These are phyloP conservation scores for Arachis hypogaea DNA, from an alignment of 306 rosid genomes.

Conservation along the genomic window DNA sequence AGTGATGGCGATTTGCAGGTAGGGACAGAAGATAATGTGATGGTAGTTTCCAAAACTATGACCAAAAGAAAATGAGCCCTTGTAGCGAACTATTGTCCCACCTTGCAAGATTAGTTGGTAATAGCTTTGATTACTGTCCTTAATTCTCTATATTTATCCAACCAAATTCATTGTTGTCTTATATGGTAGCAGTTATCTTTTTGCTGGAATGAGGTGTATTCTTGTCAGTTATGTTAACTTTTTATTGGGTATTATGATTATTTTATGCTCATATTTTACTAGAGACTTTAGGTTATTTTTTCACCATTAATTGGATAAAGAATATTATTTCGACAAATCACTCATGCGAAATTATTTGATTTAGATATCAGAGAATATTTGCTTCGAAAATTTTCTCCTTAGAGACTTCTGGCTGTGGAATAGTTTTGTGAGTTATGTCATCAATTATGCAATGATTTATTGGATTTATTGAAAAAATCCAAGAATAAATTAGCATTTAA, in stretches of 20 bases:
- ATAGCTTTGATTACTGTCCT: conserved; percentile 22
- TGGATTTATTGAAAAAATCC: conserved; percentile 13
- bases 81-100: conserved; percentile 43
- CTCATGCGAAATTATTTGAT: conserved; percentile 8
- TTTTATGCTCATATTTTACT: conserved; percentile 21
- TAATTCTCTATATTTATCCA: conserved; percentile 12
- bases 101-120: conserved; percentile 28
- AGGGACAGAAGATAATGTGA: conserved; percentile 93
- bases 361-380: not conserved
- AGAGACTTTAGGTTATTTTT: not conserved
- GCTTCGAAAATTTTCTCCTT: not conserved
- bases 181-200: conserved; percentile 28
- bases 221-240: conserved; percentile 18
- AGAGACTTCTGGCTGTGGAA: conserved; percentile 1
- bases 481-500: conserved; percentile 16
- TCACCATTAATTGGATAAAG: conserved; percentile 4
- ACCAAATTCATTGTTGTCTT: conserved; percentile 17
- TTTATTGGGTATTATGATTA: conserved; percentile 5
- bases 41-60: conserved; percentile 86
- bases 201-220: conserved; percentile 13
- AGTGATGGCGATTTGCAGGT: conserved; percentile 59
- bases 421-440: not conserved
- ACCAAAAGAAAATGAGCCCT: conserved; percentile 67
- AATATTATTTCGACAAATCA: not conserved
- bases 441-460: conserved; percentile 1